These are phyloP conservation scores for Dioscorea dumetorum DNA, from an alignment of 106 monocot genomes.

Conservation along the genomic window DNA sequence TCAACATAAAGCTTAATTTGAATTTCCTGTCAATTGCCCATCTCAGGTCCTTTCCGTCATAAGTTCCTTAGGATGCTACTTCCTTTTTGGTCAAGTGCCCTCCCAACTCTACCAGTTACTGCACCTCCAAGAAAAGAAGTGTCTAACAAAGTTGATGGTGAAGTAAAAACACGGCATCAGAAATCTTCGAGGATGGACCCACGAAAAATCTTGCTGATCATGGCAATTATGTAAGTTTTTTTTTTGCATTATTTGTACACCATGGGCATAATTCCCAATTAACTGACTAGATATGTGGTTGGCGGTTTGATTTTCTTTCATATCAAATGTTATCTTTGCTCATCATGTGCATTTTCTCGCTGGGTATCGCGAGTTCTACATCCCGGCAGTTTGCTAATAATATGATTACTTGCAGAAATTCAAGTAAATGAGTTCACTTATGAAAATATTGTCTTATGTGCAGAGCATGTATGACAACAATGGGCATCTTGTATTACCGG, in stretches of 20 bases:
- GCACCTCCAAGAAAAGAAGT: slow-evolving; percentile 77
- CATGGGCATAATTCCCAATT: too few species aligned
- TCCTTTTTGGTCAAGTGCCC: slow-evolving; percentile 90
- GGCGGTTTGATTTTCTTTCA: neutral
- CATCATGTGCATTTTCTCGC: neutral
- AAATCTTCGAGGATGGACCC: slow-evolving; percentile 85
- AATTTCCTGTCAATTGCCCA: neutral
- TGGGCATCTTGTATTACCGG: slow-evolving; percentile 90
- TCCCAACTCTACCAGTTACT: slow-evolving; percentile 89
- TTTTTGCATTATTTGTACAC: neutral
- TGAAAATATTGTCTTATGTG: neutral
- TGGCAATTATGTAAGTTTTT: slow-evolving; percentile 71
- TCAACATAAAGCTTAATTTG: neutral
- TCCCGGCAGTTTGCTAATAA: neutral
- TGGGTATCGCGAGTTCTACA: neutral
- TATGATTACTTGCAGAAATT: too few species aligned
- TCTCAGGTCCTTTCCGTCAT: slow-evolving; percentile 57
- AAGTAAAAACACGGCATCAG: slow-evolving; percentile 67
- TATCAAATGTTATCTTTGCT: neutral
- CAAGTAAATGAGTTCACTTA: neutral
- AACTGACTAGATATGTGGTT: neutral
- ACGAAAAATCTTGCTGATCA: slow-evolving; percentile 71
- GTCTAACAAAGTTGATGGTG: slow-evolving; percentile 44
- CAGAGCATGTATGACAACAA: slow-evolving; percentile 95
- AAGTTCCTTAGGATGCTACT: slow-evolving; percentile 82